phyloP scores from a whole-genome alignment of 148 eudicot genomes.

The Rhododendron vialii region DNA sequence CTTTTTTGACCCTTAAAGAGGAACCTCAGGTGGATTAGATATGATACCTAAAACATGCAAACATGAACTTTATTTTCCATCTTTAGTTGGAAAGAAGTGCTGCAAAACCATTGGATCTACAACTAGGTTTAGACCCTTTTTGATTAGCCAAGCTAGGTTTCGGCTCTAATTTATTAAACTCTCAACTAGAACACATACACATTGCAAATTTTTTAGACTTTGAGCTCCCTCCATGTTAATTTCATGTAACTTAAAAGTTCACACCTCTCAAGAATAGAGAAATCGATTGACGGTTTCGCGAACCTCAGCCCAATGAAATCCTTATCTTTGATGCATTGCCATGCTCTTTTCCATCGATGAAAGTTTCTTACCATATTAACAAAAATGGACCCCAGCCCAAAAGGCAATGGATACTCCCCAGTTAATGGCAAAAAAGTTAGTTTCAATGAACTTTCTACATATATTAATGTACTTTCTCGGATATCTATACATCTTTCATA shows the following conservation, averaged over 20 bases:
- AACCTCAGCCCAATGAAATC: too few species aligned
- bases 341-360: neutral
- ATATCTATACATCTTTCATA: too few species aligned
- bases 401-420: too few species aligned
- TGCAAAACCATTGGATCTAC: neutral
- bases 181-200: neutral
- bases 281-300: neutral
- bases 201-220: neutral
- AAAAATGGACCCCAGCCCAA: too few species aligned
- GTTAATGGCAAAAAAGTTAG: too few species aligned
- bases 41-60: neutral
- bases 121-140: neutral
- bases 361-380: neutral
- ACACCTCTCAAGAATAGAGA: neutral
- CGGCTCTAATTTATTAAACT: neutral
- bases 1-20: conserved; percentile 8
- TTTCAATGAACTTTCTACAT: too few species aligned
- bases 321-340: too few species aligned
- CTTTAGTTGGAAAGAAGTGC: neutral
- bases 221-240: neutral
- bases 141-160: neutral
- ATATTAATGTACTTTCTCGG: too few species aligned
- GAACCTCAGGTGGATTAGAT: neutral
- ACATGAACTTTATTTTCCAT: neutral
- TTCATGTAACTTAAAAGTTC: neutral